phyloP scores from a whole-genome alignment of 495 filamentous ascomycete genomes.

The Letharia lupina region DNA sequence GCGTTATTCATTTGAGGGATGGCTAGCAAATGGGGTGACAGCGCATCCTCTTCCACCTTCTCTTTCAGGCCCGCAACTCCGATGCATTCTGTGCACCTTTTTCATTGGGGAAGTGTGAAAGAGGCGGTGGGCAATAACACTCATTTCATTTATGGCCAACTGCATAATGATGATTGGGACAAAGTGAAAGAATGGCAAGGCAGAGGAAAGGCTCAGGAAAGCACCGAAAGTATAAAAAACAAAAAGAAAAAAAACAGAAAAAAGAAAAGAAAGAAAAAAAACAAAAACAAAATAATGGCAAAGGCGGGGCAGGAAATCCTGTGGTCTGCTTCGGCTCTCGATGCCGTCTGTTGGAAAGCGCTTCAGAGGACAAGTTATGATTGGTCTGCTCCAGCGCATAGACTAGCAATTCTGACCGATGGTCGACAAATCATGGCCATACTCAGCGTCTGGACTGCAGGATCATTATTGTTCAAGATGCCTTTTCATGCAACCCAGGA shows the following conservation, averaged over 20 bases:
- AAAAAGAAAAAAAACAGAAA: not conserved
- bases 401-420: conserved; percentile 9
- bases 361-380: conserved; percentile 5
- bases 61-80: conserved; percentile 13
- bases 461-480: not conserved
- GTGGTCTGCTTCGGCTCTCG: not conserved
- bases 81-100: conserved; percentile 3
- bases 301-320: conserved; percentile 13
- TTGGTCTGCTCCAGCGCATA: conserved; percentile 14
- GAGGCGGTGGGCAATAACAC: conserved; percentile 7
- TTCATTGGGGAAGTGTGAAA: not conserved
- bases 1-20: conserved; percentile 10
- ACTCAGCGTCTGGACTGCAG: not conserved
- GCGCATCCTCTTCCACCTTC: conserved; percentile 16
- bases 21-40: conserved; percentile 15
- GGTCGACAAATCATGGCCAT: not conserved
- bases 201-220: not conserved
- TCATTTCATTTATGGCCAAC: not conserved
- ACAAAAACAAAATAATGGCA: not conserved
- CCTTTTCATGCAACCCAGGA: conserved; percentile 8
- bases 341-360: conserved; percentile 5
- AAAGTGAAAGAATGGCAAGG: not conserved
- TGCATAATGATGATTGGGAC: conserved; percentile 14
- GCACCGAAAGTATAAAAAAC: not conserved
- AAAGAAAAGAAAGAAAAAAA: not conserved